Evolutionary conservation across 768 basidiomycete genomes (phyloP), one percentile per base, ranked within the genome.

Genomic region (Tephrocybe sp.): DNA sequence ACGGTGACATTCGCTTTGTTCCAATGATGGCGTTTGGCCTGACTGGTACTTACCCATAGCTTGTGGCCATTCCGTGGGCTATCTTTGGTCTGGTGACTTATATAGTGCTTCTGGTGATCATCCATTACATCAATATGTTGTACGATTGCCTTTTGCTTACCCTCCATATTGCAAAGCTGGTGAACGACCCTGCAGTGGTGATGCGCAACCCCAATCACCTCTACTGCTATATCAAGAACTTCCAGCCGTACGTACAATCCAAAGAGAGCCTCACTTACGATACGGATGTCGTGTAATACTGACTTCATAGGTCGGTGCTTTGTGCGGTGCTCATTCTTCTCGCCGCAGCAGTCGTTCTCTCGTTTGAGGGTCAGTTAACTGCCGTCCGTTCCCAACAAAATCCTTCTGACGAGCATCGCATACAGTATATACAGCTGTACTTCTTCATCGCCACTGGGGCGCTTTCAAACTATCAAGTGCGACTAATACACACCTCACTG

Each of bases 391-490:
- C 11, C 23, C 21, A 23, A 34, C 10, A 17, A 17, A 23, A 43
- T 33, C 25, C n/a, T 15, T 6, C 10, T 21, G 8, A 39, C 8
- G 6, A 39, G 9, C n/a, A 36, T 36, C 28, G 11, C 5, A 30
- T 37, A 37, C 15, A 63, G 62, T 52, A 21, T 49, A 54, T n/a
- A 62, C 58, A 11, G 48, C 25, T 23, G 32, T 56, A 14, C 15
- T 62, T 45, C 37, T 64, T 20, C 45, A 51, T 18, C 51, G 48
- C 21, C 42, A 55, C 47, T 57, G 58, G 57, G 37, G 37, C 18
- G 30, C 45, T 9, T 43, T 55, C 17, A 41, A 48, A 30, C 24
- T 21, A 5, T 11, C 30, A 10, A 48, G 50, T 28, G 7, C 21
- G 12, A 28, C 12, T 12, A 45, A 26, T 25, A 15, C 37, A 17